A percentile compares a stretch with the other conserved stretches of the same genome.
These are phyloP conservation scores for Yamadazyma kanchanaburiensis DNA, from an alignment of 1,139 yeast species.

Conservation along the genomic window DNA sequence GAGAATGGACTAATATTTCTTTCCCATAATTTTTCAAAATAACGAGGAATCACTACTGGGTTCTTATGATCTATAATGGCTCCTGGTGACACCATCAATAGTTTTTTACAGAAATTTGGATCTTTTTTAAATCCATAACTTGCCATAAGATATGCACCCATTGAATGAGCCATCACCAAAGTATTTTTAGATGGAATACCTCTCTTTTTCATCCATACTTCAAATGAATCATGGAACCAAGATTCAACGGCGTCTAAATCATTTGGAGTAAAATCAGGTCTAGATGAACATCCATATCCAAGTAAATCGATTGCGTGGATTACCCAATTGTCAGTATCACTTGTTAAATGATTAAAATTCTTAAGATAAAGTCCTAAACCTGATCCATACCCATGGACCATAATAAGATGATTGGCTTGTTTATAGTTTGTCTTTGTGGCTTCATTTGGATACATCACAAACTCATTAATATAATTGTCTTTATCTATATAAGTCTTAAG, in stretches of 20 bases:
- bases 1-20: constrained; percentile 67
- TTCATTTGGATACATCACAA: constrained; percentile 50
- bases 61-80: constrained; percentile 52
- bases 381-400: constrained; percentile 79
- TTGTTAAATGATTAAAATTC: constrained; percentile 48
- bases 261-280: constrained; percentile 41
- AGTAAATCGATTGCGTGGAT: constrained; percentile 69
- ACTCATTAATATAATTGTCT: constrained; percentile 58
- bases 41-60: constrained; percentile 50
- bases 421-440: constrained; percentile 21
- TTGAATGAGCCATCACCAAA: constrained; percentile 55
- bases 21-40: constrained; percentile 70
- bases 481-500: constrained; percentile 38
- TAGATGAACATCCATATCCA: constrained; percentile 75
- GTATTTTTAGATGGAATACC: constrained; percentile 27
- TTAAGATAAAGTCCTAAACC: constrained; percentile 70
- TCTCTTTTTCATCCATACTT: constrained; percentile 41
- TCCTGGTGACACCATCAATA: constrained; percentile 60
- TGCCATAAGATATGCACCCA: constrained; percentile 59
- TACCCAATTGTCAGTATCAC: constrained; percentile 42
- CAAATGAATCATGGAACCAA: constrained; percentile 53
- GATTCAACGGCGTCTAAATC: constrained; percentile 38
- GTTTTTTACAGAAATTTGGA: constrained; percentile 43
- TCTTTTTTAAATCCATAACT: constrained; percentile 41
- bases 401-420: constrained; percentile 51